Percentiles rank a stretch among this genome's conserved stretches.
phyloP scores from a whole-genome alignment of 805 yeast species.

The Blastobotrys muscicola region DNA sequence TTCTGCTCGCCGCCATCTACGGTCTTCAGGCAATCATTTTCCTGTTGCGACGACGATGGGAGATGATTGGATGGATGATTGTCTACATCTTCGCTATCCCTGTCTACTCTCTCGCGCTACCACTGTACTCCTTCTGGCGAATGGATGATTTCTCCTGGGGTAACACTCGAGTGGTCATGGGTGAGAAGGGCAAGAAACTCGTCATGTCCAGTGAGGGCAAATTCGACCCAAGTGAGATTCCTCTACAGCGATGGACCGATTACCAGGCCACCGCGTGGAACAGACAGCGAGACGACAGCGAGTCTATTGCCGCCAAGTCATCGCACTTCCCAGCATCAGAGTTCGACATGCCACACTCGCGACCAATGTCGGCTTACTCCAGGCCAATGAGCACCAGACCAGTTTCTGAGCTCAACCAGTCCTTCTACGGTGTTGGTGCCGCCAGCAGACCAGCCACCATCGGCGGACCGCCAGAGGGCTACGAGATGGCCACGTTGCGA shows the following conservation, averaged over 20 bases:
- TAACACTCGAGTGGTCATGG: constrained; percentile 48
- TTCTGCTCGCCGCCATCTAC: constrained; percentile 44
- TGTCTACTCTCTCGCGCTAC: constrained; percentile 48
- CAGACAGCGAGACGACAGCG: constrained; percentile 3
- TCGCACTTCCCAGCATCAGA: constrained; percentile 2
- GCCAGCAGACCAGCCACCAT: too few relatives aligned
- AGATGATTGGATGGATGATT: constrained; percentile 46
- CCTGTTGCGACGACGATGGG: constrained; percentile 37
- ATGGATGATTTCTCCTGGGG: constrained; percentile 66
- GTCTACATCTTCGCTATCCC: constrained; percentile 50
- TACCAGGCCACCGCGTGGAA: constrained; percentile 42
- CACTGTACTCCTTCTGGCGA: constrained; percentile 51
- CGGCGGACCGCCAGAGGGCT: too few relatives aligned
- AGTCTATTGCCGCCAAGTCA: constrained; percentile 2
- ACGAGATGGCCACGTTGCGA: constrained; percentile 18
- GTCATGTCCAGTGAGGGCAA: constrained; percentile 41
- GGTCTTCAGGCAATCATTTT: constrained; percentile 50
- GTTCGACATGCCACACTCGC: not conserved
- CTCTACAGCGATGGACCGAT: constrained; percentile 50
- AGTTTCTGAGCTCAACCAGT: too few relatives aligned
- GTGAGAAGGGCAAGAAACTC: constrained; percentile 41
- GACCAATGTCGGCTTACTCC: constrained; percentile 1
- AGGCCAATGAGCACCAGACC: too few relatives aligned
- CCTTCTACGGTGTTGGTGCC: too few relatives aligned
- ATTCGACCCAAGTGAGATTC: constrained; percentile 46